Evolutionary conservation across 352 stramenopile genomes (phyloP).

Genomic region (Ophiocytium majus): DNA sequence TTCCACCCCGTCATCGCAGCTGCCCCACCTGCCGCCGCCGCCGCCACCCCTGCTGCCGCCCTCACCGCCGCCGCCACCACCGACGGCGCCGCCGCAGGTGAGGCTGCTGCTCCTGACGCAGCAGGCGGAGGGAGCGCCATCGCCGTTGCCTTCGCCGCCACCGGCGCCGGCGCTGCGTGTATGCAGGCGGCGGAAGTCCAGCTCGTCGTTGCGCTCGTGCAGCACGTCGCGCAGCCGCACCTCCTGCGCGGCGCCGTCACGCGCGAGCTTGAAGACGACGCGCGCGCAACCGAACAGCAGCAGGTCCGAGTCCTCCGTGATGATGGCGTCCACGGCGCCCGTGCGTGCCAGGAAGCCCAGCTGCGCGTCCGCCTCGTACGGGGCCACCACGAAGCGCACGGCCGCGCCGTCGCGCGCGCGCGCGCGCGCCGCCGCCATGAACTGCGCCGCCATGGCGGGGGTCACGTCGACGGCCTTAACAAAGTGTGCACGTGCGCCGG

Average conservation of each 20-base stretch:
- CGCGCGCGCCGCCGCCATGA: constrained; percentile 39
- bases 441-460: constrained; percentile 47
- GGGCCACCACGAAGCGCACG: constrained; percentile 88
- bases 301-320: constrained; percentile 94
- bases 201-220: constrained; percentile 47
- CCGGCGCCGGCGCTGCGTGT: no score
- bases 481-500: constrained; percentile 47
- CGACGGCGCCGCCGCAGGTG: not conserved
- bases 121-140: no score
- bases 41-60: not conserved
- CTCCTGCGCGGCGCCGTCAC: constrained; percentile 47
- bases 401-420: not conserved
- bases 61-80: no score
- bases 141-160: no score
- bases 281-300: constrained; percentile 86
- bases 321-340: constrained; percentile 82
- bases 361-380: constrained; percentile 96
- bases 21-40: not conserved
- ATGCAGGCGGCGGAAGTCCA: constrained; percentile 49
- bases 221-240: constrained; percentile 47
- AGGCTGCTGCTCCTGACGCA: not conserved
- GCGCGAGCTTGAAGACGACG: constrained; percentile 89
- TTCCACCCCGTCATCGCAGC: not conserved
- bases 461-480: constrained; percentile 53
- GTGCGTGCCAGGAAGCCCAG: constrained; percentile 82